A percentile compares a stretch with the other conserved stretches of the same genome.
Conservation (phyloP, 179 eudicot genomes). For the Silene noctiflora region DNA sequence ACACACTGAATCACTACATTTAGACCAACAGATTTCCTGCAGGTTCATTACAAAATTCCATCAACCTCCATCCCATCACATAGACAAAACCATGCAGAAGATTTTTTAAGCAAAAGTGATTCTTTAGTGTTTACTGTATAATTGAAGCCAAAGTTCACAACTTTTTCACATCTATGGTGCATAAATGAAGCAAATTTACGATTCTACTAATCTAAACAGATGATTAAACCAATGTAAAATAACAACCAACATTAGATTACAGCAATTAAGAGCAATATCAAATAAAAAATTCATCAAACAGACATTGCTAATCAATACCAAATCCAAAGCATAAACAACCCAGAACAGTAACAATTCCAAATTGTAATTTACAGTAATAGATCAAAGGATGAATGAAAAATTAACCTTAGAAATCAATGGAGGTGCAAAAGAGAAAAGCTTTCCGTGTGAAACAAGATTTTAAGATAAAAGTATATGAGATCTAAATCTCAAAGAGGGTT, state of each 20-base stretch:
- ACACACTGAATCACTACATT: not conserved
- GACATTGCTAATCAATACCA: not conserved
- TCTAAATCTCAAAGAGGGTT: not conserved
- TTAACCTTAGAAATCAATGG: not conserved
- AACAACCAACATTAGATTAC: not conserved
- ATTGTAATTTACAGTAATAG: not conserved
- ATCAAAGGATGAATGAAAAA: not conserved
- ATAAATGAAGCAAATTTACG: not conserved
- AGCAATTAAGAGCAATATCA: too few species aligned
- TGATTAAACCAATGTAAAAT: not conserved
- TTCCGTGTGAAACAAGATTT: not conserved
- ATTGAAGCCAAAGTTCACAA: not conserved
- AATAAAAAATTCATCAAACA: too few species aligned
- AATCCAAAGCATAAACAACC: not conserved
- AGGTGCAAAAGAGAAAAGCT: not conserved
- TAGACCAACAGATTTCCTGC: not conserved
- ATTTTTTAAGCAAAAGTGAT: not conserved
- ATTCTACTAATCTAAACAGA: not conserved
- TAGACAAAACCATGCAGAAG: not conserved
- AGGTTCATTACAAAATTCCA: not conserved
- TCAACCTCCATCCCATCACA: not conserved
- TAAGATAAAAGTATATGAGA: not conserved
- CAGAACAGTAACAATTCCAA: not conserved
- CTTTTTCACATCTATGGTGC: not conserved
- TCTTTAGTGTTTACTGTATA: not conserved